Conservation (phyloP, 305 asterid genomes). For the Fraxinus floribunda region DNA sequence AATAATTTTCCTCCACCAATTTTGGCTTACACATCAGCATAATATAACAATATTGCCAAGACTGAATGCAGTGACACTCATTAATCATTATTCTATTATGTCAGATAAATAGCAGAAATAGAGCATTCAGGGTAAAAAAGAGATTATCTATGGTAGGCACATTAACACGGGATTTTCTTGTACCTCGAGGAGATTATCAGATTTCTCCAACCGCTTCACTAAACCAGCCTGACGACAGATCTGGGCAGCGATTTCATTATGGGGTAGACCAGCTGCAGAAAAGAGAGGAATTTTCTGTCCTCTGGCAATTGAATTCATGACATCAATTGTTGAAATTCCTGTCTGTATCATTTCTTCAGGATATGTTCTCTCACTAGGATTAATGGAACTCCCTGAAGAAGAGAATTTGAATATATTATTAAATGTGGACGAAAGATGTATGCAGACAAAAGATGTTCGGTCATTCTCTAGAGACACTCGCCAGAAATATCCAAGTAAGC, state of each 20-base stretch:
- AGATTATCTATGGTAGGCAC: background rate
- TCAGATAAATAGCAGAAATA: background rate
- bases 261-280: constrained; percentile 99
- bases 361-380: constrained; percentile 98
- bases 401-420: constrained; percentile 30
- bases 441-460: constrained; percentile 12
- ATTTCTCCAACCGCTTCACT: constrained; percentile 86
- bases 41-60: background rate
- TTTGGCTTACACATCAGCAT: background rate
- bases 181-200: constrained; percentile 87
- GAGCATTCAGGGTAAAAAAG: background rate
- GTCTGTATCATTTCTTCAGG: constrained; percentile 99
- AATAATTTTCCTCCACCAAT: background rate
- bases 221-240: constrained; percentile 99
- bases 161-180: background rate
- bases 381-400: constrained; percentile 89
- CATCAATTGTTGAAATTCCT: constrained; percentile 96
- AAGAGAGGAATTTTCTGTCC: constrained; percentile 98
- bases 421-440: constrained; percentile 1
- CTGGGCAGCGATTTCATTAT: constrained; percentile 99
- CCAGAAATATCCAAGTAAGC: constrained; percentile 99
- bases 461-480: constrained; percentile 35
- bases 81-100: background rate
- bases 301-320: constrained; percentile 98
- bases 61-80: background rate